These are phyloP conservation scores for Mycena filopes DNA, from an alignment of 768 basidiomycete genomes.

Conservation along the genomic window DNA sequence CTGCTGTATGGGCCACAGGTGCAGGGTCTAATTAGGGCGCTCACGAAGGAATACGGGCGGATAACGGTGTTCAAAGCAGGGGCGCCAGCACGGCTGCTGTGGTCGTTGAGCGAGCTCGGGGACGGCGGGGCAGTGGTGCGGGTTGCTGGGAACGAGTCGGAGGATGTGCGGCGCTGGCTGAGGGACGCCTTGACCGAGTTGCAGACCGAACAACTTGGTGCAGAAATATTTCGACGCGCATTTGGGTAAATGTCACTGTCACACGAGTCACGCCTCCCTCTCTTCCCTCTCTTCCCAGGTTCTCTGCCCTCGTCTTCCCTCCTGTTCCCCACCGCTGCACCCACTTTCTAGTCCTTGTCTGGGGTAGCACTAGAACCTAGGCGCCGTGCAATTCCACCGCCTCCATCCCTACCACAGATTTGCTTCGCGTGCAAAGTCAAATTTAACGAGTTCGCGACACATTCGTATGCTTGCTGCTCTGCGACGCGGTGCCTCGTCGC, in stretches of 20 bases:
- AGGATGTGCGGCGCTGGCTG: conserved; percentile 79
- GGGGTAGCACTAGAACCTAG: too few relatives aligned
- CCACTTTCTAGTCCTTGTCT: too few relatives aligned
- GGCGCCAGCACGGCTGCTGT: conserved; percentile 73
- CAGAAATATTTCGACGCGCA: conserved; percentile 70
- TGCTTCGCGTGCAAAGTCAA: too few relatives aligned
- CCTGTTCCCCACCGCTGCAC: too few relatives aligned
- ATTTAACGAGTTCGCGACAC: too few relatives aligned
- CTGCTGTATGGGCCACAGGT: conserved; percentile 80
- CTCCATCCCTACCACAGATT: too few relatives aligned
- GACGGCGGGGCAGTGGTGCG: conserved; percentile 70
- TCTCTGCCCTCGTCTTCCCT: too few relatives aligned
- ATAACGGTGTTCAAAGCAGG: conserved; percentile 73
- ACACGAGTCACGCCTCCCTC: too few relatives aligned
- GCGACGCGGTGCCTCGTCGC: conserved; percentile 8
- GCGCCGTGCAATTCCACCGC: too few relatives aligned
- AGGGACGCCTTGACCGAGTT: conserved; percentile 61
- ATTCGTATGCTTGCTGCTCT: conserved; percentile 27
- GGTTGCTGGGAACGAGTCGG: conserved; percentile 80
- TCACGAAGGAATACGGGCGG: conserved; percentile 60
- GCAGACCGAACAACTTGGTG: conserved; percentile 64
- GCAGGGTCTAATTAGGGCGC: conserved; percentile 54
- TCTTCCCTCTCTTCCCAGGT: too few relatives aligned
- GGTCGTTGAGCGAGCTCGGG: conserved; percentile 79
- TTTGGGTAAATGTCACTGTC: conserved; percentile 55